Evolutionary conservation across 129 eudicot genomes (phyloP), one percentile per base, ranked within the genome.

Genomic region (Mikania micrantha): DNA sequence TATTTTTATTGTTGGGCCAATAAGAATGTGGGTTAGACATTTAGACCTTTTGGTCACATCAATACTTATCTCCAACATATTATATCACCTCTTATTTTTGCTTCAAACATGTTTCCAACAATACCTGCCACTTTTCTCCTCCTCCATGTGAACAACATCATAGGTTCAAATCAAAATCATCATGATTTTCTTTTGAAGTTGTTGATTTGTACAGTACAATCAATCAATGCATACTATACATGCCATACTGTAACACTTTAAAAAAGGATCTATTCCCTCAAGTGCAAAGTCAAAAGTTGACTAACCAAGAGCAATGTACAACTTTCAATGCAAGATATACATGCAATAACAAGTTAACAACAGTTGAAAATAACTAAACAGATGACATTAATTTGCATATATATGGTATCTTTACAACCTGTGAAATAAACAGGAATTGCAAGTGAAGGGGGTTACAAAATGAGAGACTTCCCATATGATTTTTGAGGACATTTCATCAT

Each of bases 371-470:
- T 12, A 59, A 59, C 42, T 75, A 67, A 71, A 68, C 31, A 48
- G 15, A 57, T 57, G 72, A 76, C 67, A 69, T 65, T 63, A 74
- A 84, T 59, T 68, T 81, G 78, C 81, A 72, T 41, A 41, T 81
- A 76, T 66, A 60, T 27, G 73, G 78, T 81, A 69, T 75, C 73
- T 75, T 83, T 85, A 85, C 91, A 85, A 70, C 70, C 81, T 85
- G 71, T 74, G 69, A 66, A 80, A 72, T 61, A 84, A 80, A 75
- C 61, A 58, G 69, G 73, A 64, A 47, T 82, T 76, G 69, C 66
- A 74, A 28, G 82, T 64, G 82, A 75, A 67, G 82, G 85, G 90
- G 75, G 53, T 69, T 76, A 76, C 80, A 76, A 68, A 68, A 36
- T 60, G 70, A 76, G 69, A 58, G 69, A 27, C 15, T 58, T 75